Conservation (phyloP, 2,329 filamentous ascomycete species). For the Nannizzia gypsea region DNA sequence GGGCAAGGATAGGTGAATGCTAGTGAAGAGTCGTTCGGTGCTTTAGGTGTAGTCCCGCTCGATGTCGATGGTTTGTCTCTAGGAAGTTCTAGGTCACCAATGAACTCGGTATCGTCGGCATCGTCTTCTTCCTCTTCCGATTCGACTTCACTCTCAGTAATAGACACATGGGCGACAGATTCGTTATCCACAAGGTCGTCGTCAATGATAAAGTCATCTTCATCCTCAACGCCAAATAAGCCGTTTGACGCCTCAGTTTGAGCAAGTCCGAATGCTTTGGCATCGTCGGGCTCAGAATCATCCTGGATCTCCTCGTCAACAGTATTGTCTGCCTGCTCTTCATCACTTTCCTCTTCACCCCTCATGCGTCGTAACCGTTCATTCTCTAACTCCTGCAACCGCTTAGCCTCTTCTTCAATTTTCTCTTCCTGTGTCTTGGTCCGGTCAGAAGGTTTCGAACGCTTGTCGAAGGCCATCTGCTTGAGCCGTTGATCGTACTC, state of each 20-base stretch:
- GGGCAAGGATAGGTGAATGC: conserved; percentile 84
- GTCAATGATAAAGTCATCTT: conserved; percentile 87
- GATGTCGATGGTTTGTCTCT: conserved; percentile 33
- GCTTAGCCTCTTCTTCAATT: conserved; percentile 61
- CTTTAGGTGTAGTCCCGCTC: neutral
- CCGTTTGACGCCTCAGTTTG: conserved; percentile 33
- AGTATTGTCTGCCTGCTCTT: conserved; percentile 29
- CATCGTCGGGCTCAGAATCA: conserved; percentile 43
- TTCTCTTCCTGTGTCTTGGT: conserved; percentile 88
- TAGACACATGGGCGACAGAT: conserved; percentile 42
- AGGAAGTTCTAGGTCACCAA: conserved; percentile 46
- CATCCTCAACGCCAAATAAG: conserved; percentile 66
- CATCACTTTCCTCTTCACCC: conserved; percentile 51
- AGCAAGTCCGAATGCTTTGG: conserved; percentile 50
- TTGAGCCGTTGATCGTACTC: conserved; percentile 78
- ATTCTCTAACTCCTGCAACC: conserved; percentile 69
- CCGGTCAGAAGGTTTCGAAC: conserved; percentile 72
- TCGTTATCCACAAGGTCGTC: conserved; percentile 76
- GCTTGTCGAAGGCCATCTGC: conserved; percentile 70
- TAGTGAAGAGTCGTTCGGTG: conserved; percentile 32
- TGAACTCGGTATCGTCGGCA: conserved; percentile 56
- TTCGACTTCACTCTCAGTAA: conserved; percentile 43
- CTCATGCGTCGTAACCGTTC: conserved; percentile 76
- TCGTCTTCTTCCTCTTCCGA: conserved; percentile 45
- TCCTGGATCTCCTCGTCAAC: conserved; percentile 28